Evolutionary conservation across 208 protist species (phyloP), one percentile per base, ranked within the genome.

Genomic region (Wallacemonas sp.): DNA sequence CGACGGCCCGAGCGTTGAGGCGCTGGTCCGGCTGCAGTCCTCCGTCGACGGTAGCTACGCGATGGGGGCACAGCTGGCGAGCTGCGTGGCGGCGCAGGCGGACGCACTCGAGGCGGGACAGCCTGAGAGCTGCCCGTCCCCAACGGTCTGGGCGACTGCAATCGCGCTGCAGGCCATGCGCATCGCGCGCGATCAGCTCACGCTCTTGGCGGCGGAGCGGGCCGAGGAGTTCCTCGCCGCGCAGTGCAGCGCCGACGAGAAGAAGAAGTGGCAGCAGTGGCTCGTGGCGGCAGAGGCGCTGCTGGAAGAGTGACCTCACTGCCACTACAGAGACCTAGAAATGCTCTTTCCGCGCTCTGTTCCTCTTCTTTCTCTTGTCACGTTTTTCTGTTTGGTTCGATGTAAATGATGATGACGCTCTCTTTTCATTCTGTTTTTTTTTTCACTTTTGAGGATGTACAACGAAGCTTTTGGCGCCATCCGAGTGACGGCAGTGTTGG

Each of bases 71-170:
- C 49, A 19, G 12, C 61, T 85, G 23, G 55, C 56, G 16, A 34
- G 39, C 16, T 67, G 68, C 36, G 33, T 79, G 6, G 75, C 76
- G 24, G 14, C 78, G 23, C 5, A 61, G 14, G 43, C 62, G 9
- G 57, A 56, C 17, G 61, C 36, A 16, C 36, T 88, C 5, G 66
- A 75, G 46, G 23, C 26, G 29, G 67, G 61, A 19, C 26, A 71
- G 34, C 72, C 65, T 8, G 1, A 9, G 27, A 57, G 23, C 52
- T 76, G 58, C 38, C 66, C 52, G 34, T 62, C 19, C 54, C 33
- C 12, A 61, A 67, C 39, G 62, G 57, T 47, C 9, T 88, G 78
- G 82, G 82, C 82, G 16, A 88, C 82, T 0, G 76, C 78, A 1
- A 61, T 91, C 5, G 81, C 69, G 27, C 60, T 76, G 33, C 70